Base-by-base conservation (phyloP, 352 stramenopile genomes). In the Pythium aristosporum region DNA sequence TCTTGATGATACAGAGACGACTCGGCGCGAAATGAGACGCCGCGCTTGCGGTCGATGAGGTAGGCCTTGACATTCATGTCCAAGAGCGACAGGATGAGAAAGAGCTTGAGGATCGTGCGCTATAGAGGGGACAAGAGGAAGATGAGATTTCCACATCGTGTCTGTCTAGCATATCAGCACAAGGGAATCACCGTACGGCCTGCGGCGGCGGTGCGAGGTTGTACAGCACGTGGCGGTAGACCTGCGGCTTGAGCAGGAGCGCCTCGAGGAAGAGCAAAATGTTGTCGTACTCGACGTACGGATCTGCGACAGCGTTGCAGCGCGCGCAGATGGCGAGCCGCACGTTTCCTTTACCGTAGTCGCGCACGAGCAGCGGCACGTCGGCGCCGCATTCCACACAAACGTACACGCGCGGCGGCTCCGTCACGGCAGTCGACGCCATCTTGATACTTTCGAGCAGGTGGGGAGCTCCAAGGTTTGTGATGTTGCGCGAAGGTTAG, bases 31-130 rank as follows among this genome's bases (percentile, higher is more conserved):
- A 89, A 87, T 30, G 69, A 72, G 21, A 93, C 79, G 18, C 85
- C 85, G 11, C 76, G 73, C 30, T 79, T 67, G 25, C 79, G 71
- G 69, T 94, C 85, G 39, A 91, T 75, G 34, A 94, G 73, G 63
- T 92, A 92, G 21, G 85, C 85, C 71, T 94, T 94, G 61, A 88
- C 77, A 61, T 94, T 94, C 82, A 90, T 89, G 69, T 94, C 85
- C 34, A 94, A 73, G 81, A 94, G 88, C 34, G 89, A 80, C 23
- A 94, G 68, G 62, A 91, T 84, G 58, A 82, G 61, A 46, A 91
- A 90, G 21, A 92, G 76, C 73, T 90, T 89, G 46, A 89, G 61
- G n/a, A 87, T 71, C 50, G 82, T 83, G 13, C 75, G 66, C 74
- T 82, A 36, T 43, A 48, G 9, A 48, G 16, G n/a, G 25, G 8